Evolutionary conservation across 164 flowering plant species (phyloP).

Genomic region (Taxillus chinensis): DNA sequence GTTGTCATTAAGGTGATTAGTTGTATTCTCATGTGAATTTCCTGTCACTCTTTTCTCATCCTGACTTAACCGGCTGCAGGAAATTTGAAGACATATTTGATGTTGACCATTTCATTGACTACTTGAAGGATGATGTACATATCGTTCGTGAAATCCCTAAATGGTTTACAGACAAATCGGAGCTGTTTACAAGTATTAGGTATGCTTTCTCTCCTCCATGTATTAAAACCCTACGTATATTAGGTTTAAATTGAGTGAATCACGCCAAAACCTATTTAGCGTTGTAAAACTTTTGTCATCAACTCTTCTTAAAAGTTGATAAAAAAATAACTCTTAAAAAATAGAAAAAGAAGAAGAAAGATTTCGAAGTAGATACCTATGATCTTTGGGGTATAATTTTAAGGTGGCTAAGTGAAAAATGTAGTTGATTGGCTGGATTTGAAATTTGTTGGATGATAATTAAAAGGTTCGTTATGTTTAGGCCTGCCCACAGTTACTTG

Average conservation of each 20-base stretch:
- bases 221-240: neutral
- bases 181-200: slow-evolving; percentile 91
- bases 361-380: too few relatives aligned
- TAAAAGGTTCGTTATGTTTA: too few relatives aligned
- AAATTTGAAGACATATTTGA: slow-evolving; percentile 97
- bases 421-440: too few relatives aligned
- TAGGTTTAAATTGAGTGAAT: neutral
- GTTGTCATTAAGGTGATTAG: too few relatives aligned
- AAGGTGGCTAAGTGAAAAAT: neutral
- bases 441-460: too few relatives aligned
- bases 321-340: too few relatives aligned
- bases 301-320: too few relatives aligned
- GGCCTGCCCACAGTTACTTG: too few relatives aligned
- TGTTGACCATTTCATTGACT: slow-evolving; percentile 98
- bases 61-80: slow-evolving; percentile 32
- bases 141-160: slow-evolving; percentile 98
- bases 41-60: neutral
- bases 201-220: slow-evolving; percentile 12
- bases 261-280: neutral
- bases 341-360: too few relatives aligned
- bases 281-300: too few relatives aligned
- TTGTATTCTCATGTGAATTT: too few relatives aligned
- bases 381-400: neutral
- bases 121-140: slow-evolving; percentile 87
- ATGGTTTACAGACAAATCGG: slow-evolving; percentile 91